A percentile compares a stretch with the other conserved stretches of the same genome.
phyloP scores from a whole-genome alignment of 2,329 filamentous ascomycete genomes.

The Stromatinia cepivora region DNA sequence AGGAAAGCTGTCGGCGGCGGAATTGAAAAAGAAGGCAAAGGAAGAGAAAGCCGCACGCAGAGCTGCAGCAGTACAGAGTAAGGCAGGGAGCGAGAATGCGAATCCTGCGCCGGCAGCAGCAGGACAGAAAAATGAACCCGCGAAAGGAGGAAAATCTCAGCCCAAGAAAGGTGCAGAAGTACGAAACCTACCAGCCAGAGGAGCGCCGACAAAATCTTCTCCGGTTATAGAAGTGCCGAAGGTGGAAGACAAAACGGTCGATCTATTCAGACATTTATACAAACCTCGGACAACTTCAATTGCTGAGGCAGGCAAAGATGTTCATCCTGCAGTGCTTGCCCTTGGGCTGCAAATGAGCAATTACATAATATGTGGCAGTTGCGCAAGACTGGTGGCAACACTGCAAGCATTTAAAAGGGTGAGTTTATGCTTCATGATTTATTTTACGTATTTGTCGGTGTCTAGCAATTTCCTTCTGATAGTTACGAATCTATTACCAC shows the following conservation, averaged over 20 bases:
- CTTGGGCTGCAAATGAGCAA: slow-evolving; percentile 81
- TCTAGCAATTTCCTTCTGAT: neutral
- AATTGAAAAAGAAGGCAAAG: slow-evolving; percentile 81
- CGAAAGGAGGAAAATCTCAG: slow-evolving; percentile 43
- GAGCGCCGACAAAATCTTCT: slow-evolving; percentile 34
- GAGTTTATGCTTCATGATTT: slow-evolving; percentile 34
- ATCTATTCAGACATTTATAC: slow-evolving; percentile 79
- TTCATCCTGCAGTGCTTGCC: slow-evolving; percentile 82
- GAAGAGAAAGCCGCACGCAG: slow-evolving; percentile 88
- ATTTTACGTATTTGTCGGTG: neutral
- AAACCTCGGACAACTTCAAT: slow-evolving; percentile 67
- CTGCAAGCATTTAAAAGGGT: slow-evolving; percentile 87
- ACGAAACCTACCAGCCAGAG: slow-evolving; percentile 35
- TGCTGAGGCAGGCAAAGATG: slow-evolving; percentile 64
- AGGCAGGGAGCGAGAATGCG: slow-evolving; percentile 44
- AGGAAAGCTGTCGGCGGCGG: slow-evolving; percentile 58
- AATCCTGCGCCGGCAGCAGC: slow-evolving; percentile 26
- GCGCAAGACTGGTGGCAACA: slow-evolving; percentile 82
- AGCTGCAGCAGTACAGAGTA: slow-evolving; percentile 65
- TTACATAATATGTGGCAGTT: slow-evolving; percentile 87
- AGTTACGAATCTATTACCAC: neutral
- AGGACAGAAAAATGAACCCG: slow-evolving; percentile 38
- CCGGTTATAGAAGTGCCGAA: slow-evolving; percentile 51
- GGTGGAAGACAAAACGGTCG: slow-evolving; percentile 65
- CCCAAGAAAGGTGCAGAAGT: slow-evolving; percentile 39